These are phyloP conservation scores for Erysiphe neolycopersici DNA, from an alignment of 2,329 filamentous ascomycete genomes.

Conservation along the genomic window DNA sequence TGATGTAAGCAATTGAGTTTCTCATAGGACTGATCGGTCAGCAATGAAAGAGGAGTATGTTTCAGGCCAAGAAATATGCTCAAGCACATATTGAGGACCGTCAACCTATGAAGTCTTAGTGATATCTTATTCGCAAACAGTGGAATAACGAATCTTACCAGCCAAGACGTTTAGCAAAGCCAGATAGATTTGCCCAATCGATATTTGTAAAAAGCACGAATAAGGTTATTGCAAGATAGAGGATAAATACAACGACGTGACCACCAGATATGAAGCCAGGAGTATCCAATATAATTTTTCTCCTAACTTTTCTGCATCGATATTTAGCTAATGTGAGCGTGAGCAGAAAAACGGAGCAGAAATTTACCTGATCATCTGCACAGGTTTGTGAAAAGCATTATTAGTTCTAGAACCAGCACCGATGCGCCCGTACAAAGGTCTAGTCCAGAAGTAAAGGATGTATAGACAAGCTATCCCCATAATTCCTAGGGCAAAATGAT, in stretches of 20 bases:
- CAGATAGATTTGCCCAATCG: conserved; percentile 3
- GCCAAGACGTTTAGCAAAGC: conserved; percentile 4
- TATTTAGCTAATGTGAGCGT: background rate
- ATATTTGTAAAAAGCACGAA: conserved; percentile 14
- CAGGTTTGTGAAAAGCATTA: conserved; percentile 3
- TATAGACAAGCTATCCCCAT: conserved; percentile 6
- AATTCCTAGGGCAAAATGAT: conserved; percentile 7
- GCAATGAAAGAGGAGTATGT: conserved; percentile 26
- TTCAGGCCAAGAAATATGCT: conserved; percentile 28
- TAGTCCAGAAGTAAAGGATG: conserved; percentile 6
- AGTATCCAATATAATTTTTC: conserved; percentile 4
- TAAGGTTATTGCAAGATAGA: conserved; percentile 15
- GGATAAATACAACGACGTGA: conserved; percentile 14
- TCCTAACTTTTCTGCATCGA: background rate
- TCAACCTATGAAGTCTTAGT: conserved; percentile 16
- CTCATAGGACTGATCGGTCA: conserved; percentile 29
- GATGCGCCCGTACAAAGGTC: conserved; percentile 3
- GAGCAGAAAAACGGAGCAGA: conserved; percentile 2
- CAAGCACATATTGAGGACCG: conserved; percentile 21
- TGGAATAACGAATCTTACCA: conserved; percentile 7
- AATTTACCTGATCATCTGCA: conserved; percentile 3
- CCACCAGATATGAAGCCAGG: conserved; percentile 16
- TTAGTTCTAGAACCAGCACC: conserved; percentile 2
- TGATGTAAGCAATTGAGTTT: conserved; percentile 28
- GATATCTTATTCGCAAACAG: conserved; percentile 4